These are phyloP conservation scores for Singerocomus inundabilis DNA, from an alignment of 1,284 basidiomycete genomes.

Conservation along the genomic window DNA sequence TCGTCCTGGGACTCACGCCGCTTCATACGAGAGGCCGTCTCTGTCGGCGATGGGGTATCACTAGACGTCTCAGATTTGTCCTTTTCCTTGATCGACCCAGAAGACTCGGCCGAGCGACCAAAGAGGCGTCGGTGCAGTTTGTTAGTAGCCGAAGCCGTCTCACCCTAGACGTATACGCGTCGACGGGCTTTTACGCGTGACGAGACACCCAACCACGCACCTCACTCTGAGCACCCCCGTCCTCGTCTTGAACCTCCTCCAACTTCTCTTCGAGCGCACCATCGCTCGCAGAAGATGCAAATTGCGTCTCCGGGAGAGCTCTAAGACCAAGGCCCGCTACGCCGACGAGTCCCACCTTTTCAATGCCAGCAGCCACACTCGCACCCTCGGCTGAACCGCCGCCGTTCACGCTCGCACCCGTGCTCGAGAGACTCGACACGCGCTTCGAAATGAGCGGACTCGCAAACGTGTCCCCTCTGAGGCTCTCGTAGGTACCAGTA, in stretches of 20 bases:
- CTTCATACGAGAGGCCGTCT: slow-evolving; percentile 18
- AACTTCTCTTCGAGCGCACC: slow-evolving; percentile 43
- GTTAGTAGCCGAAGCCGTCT: slow-evolving; percentile 33
- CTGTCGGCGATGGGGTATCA: slow-evolving; percentile 21
- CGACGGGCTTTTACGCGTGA: slow-evolving; percentile 1
- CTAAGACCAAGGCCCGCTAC: slow-evolving; percentile 30
- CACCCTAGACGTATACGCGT: slow-evolving; percentile 37
- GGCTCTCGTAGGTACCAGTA: slow-evolving; percentile 41
- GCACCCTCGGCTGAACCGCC: slow-evolving; percentile 21
- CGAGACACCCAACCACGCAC: slow-evolving; percentile 39
- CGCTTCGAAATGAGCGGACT: slow-evolving; percentile 25
- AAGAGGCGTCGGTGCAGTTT: slow-evolving; percentile 51
- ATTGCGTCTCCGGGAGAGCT: slow-evolving; percentile 38
- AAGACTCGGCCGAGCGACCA: slow-evolving; percentile 55
- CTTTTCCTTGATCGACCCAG: slow-evolving; percentile 37
- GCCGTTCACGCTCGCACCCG: slow-evolving; percentile 27
- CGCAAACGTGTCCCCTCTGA: slow-evolving; percentile 31
- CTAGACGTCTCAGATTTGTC: slow-evolving; percentile 27
- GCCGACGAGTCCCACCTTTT: slow-evolving; percentile 17
- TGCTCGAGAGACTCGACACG: slow-evolving; percentile 33
- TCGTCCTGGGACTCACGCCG: slow-evolving; percentile 28
- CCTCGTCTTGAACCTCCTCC: slow-evolving; percentile 47
- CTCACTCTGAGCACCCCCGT: slow-evolving; percentile 65
- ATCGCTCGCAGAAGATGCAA: slow-evolving; percentile 62
- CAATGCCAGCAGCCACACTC: slow-evolving; percentile 14